These are phyloP conservation scores for Lactifluus piperatus DNA, from an alignment of 768 basidiomycete species.

Conservation along the genomic window DNA sequence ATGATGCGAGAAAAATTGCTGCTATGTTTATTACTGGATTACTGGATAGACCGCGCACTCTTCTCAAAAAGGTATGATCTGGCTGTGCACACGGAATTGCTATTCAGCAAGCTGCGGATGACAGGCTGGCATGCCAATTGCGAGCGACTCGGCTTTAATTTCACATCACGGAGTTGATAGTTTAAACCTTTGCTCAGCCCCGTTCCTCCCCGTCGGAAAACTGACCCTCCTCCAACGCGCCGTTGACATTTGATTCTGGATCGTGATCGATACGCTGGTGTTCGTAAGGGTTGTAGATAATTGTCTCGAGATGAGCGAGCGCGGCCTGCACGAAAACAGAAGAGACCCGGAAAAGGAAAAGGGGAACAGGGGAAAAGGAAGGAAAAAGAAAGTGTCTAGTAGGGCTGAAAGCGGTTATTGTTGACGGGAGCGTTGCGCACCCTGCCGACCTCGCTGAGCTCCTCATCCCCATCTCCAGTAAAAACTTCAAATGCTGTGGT, in stretches of 20 bases:
- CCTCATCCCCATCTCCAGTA: slow-evolving; percentile 53
- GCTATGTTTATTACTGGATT: too few species aligned
- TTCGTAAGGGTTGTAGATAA: slow-evolving; percentile 52
- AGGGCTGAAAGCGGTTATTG: slow-evolving; percentile 71
- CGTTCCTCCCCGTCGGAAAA: slow-evolving; percentile 17
- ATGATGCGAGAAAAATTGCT: too few species aligned
- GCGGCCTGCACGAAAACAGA: slow-evolving; percentile 49
- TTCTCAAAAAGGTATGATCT: too few species aligned
- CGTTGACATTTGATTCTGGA: slow-evolving; percentile 12
- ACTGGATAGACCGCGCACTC: too few species aligned
- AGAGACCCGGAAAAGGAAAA: slow-evolving; percentile 18
- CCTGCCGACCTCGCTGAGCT: slow-evolving; percentile 83
- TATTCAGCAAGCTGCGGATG: too few species aligned
- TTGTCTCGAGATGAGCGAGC: slow-evolving; percentile 73
- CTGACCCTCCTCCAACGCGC: slow-evolving; percentile 17
- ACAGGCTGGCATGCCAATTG: too few species aligned
- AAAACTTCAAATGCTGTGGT: slow-evolving; percentile 40
- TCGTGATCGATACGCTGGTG: slow-evolving; percentile 8
- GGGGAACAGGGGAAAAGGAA: slow-evolving; percentile 18
- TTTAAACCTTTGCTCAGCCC: neutral
- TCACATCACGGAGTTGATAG: neutral
- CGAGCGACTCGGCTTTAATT: neutral
- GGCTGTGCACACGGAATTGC: too few species aligned
- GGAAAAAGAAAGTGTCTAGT: slow-evolving; percentile 46
- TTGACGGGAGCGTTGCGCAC: slow-evolving; percentile 86